Evolutionary conservation across 768 basidiomycete genomes (phyloP).

Genomic region (Trametopsis cervina): DNA sequence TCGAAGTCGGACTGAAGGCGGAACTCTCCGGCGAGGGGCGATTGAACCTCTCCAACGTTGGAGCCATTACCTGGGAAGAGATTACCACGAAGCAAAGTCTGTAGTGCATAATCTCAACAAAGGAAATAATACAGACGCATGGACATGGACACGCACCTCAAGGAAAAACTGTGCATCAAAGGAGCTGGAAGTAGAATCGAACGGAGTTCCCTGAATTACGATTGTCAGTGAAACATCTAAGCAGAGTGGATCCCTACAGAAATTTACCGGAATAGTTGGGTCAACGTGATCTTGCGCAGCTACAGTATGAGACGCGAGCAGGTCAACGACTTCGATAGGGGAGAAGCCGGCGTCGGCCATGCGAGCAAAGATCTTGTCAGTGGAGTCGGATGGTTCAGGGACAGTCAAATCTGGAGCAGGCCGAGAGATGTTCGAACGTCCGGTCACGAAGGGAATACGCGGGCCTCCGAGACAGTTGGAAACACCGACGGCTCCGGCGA

Average conservation of each 20-base stretch:
- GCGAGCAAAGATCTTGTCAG: constrained; percentile 10
- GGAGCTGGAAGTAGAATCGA: constrained; percentile 8
- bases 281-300: constrained; percentile 22
- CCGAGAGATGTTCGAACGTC: constrained; percentile 18
- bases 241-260: not conserved
- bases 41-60: constrained; percentile 5
- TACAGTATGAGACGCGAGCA: constrained; percentile 21
- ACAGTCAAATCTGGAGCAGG: constrained; percentile 10
- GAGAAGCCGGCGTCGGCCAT: constrained; percentile 11
- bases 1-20: constrained; percentile 5
- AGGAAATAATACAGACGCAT: not conserved
- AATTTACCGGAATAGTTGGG: constrained; percentile 17
- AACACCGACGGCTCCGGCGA: constrained; percentile 6
- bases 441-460: constrained; percentile 19
- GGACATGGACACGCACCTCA: constrained; percentile 14
- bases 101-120: not conserved
- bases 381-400: constrained; percentile 13
- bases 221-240: not conserved
- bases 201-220: constrained; percentile 4
- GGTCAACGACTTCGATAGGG: constrained; percentile 6
- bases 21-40: constrained; percentile 7
- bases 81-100: constrained; percentile 5
- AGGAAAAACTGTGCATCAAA: constrained; percentile 11
- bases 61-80: constrained; percentile 10
- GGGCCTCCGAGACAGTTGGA: constrained; percentile 14